Conservation (phyloP, 352 stramenopile genomes). For the Globisporangium cystogenes region DNA sequence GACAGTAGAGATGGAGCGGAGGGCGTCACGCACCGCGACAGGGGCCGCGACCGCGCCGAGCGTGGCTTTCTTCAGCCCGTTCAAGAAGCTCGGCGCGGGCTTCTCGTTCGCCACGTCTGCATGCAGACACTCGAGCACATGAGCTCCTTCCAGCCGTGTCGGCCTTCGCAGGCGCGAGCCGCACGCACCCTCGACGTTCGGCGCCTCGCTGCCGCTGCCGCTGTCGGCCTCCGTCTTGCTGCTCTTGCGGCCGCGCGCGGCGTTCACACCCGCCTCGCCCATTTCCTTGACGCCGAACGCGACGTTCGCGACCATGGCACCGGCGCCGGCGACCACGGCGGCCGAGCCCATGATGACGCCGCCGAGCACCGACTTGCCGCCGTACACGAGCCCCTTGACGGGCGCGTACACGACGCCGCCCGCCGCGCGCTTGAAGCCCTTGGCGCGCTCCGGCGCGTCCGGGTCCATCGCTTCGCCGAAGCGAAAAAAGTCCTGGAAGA, state of each 20-base stretch:
- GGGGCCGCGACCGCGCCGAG: constrained; percentile 75
- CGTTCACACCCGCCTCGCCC: constrained; percentile 77
- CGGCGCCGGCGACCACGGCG: constrained; percentile 64
- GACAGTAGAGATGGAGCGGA: too few species aligned
- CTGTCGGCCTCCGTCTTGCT: constrained; percentile 49
- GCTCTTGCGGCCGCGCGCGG: constrained; percentile 50
- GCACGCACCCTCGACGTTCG: constrained; percentile 13
- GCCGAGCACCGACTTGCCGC: constrained; percentile 75
- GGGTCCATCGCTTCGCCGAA: constrained; percentile 83
- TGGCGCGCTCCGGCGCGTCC: constrained; percentile 66
- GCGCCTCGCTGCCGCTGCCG: constrained; percentile 20
- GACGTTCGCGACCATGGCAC: constrained; percentile 79
- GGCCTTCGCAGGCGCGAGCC: too few species aligned
- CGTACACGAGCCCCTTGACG: constrained; percentile 76
- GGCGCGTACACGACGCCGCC: constrained; percentile 79
- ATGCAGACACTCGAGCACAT: too few species aligned
- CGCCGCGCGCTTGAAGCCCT: constrained; percentile 71
- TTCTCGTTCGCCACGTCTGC: constrained; percentile 50
- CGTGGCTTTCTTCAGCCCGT: constrained; percentile 82
- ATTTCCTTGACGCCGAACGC: constrained; percentile 85
- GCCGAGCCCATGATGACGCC: constrained; percentile 84
- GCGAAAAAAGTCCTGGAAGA: constrained; percentile 86
- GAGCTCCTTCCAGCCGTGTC: too few species aligned
- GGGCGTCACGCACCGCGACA: constrained; percentile 48
- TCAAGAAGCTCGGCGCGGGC: constrained; percentile 72